These are phyloP conservation scores for Eucalyptus decipiens DNA, from an alignment of 345 rosid species.

Conservation along the genomic window DNA sequence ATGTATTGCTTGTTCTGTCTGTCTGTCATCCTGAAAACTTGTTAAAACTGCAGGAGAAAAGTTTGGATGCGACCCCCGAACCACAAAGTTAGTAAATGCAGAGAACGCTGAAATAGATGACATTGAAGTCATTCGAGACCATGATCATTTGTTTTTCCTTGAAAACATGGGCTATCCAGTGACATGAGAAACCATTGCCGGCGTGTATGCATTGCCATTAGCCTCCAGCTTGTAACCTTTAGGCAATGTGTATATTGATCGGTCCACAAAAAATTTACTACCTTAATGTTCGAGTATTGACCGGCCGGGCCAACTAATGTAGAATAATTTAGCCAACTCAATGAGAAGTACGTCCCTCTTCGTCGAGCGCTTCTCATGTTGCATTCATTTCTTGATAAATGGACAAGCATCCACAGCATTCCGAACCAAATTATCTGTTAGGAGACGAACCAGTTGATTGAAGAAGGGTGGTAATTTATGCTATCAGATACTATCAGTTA, in stretches of 20 bases:
- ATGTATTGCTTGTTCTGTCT: neutral
- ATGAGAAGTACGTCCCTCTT: neutral
- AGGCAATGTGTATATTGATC: conserved; percentile 4
- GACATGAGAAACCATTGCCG: neutral
- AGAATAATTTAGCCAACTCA: neutral
- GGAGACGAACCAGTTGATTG: neutral
- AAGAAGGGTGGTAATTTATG: neutral
- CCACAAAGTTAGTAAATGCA: conserved; percentile 27
- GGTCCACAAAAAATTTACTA: neutral
- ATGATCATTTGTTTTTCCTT: conserved; percentile 81
- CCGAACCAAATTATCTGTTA: neutral
- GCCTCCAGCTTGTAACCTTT: conserved; percentile 4
- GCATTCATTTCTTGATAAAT: neutral
- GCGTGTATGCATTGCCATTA: neutral
- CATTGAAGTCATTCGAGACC: conserved; percentile 71
- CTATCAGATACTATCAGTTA: neutral
- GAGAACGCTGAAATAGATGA: conserved; percentile 83
- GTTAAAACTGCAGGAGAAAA: conserved; percentile 67
- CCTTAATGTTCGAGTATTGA: neutral
- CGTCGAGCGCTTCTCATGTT: neutral
- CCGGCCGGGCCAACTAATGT: neutral
- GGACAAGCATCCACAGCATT: neutral
- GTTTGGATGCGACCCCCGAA: conserved; percentile 51
- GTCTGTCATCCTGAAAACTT: conserved; percentile 16
- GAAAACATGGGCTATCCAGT: conserved; percentile 9